Evolutionary conservation across 1,284 basidiomycete species (phyloP).

Genomic region (Trichosporon faecale): DNA sequence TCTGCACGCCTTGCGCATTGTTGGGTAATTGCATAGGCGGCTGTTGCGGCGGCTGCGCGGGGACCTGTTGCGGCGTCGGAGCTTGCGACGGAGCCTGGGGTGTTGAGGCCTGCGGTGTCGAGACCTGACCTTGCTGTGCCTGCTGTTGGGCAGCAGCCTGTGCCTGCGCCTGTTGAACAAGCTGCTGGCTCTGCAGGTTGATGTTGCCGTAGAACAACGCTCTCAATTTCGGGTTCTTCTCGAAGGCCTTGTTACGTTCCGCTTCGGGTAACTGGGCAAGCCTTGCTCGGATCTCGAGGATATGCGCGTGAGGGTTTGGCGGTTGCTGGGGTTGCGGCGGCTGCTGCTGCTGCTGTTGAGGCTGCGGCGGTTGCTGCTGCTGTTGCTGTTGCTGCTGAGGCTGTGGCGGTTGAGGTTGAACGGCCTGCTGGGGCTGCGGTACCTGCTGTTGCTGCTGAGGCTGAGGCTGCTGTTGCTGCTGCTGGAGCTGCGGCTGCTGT

Average conservation of each 20-base stretch:
- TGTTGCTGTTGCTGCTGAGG: neutral
- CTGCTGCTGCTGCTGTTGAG: conserved; percentile 19
- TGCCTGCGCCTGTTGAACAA: conserved; percentile 14
- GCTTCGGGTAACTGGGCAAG: conserved; percentile 36
- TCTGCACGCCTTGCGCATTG: conserved; percentile 14
- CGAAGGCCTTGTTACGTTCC: conserved; percentile 36
- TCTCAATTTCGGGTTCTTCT: conserved; percentile 36
- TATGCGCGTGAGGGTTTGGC: conserved; percentile 18
- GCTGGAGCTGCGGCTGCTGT: neutral
- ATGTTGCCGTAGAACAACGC: conserved; percentile 31
- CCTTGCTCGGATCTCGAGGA: conserved; percentile 31
- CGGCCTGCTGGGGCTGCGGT: conserved; percentile 12
- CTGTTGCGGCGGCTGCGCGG: conserved; percentile 14
- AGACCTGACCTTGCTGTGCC: neutral
- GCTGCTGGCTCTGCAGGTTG: conserved; percentile 21
- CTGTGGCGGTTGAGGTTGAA: neutral
- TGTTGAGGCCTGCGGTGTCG: conserved; percentile 2
- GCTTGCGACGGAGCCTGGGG: neutral
- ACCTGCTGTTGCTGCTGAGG: conserved; percentile 11
- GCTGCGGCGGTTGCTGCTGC: neutral
- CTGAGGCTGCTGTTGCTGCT: conserved; percentile 15
- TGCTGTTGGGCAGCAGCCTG: neutral
- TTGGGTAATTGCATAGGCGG: conserved; percentile 14
- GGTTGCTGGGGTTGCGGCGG: conserved; percentile 19
- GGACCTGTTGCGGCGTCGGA: conserved; percentile 8